Base-by-base conservation (phyloP, 108 stramenopile genomes). In the Cylindrotheca fusiformis region DNA sequence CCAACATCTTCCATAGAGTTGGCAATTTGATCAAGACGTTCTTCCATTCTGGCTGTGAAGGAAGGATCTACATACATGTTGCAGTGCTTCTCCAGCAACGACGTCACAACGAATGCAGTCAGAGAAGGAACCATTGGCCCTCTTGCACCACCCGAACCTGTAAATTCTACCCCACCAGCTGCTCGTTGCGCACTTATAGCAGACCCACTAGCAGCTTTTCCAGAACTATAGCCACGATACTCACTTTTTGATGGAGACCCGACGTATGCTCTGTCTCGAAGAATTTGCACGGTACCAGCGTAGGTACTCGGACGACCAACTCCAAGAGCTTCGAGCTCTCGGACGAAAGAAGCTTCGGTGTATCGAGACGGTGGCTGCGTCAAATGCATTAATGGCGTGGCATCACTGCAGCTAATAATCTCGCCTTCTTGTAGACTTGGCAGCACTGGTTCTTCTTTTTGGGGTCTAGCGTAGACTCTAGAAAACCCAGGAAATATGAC, bases 271-370 rank as follows among this genome's bases (percentile, higher is more conserved):
- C 88, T 74, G 26, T 78, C 76, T n/a, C 83, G 72, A 32, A 93
- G 72, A 49, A 72, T 82, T 24, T 83, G 68, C 2, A 90, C 71
- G 29, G 80, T 85, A 22, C 77, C 51, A 23, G 88, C 82, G 60
- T 93, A 93, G 1, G 92, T 93, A 33, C 79, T 81, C 2, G 92
- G 92, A 12, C 88, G 81, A 5, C 92, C 91, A 47, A 93, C 87
- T 22, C 92, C 92, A 1, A 80, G 56, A 1, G 69, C 57, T 56
- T 93, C 92, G 46, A 93, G 74, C 74, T 87, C 87, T 65, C 77
- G 70, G 1, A 93, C 82, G 56, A 90, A 88, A 29, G 79, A 74
- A 1, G 88, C 88, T 63, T 90, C 88, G 1, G 69, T 87, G 55
- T 74, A 90, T 32, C 89, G 75, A n/a, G 72, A 57, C 28, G 77